Percentiles rank a stretch among this genome's conserved stretches.
These are phyloP conservation scores for Vitis hybrid DNA, from an alignment of 177 flowering plant species.

Conservation along the genomic window DNA sequence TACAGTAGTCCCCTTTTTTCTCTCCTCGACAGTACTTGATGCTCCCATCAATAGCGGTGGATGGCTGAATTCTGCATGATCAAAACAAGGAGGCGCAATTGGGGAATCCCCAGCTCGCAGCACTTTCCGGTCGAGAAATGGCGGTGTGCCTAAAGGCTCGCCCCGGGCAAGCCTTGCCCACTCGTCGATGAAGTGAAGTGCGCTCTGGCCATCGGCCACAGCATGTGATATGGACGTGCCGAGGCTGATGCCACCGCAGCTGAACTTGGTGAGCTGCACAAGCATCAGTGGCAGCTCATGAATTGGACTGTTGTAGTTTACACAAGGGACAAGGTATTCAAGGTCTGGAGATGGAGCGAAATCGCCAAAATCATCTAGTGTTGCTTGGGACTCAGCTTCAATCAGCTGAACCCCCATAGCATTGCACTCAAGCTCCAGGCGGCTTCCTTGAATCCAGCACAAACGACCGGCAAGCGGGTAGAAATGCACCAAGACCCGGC, in stretches of 20 bases:
- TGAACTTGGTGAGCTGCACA: constrained; percentile 39
- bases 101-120: constrained; percentile 23
- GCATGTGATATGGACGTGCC: constrained; percentile 32
- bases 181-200: constrained; percentile 34
- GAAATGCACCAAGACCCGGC: constrained; percentile 34
- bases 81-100: not conserved
- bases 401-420: constrained; percentile 32
- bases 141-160: constrained; percentile 23
- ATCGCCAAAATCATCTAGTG: constrained; percentile 31
- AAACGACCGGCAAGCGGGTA: constrained; percentile 53
- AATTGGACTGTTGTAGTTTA: constrained; percentile 31
- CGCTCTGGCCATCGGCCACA: constrained; percentile 42
- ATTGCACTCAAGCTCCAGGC: constrained; percentile 46
- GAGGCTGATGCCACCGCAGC: constrained; percentile 40
- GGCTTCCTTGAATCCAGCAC: constrained; percentile 23
- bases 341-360: constrained; percentile 23
- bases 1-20: constrained; percentile 21
- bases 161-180: constrained; percentile 49
- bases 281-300: constrained; percentile 31
- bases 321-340: constrained; percentile 21
- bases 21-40: constrained; percentile 18
- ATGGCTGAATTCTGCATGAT: constrained; percentile 16
- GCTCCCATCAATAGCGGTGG: constrained; percentile 29
- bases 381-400: constrained; percentile 32
- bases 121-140: constrained; percentile 30